Conservation (phyloP, 768 basidiomycete genomes). For the Leccinum subgranulosum region DNA sequence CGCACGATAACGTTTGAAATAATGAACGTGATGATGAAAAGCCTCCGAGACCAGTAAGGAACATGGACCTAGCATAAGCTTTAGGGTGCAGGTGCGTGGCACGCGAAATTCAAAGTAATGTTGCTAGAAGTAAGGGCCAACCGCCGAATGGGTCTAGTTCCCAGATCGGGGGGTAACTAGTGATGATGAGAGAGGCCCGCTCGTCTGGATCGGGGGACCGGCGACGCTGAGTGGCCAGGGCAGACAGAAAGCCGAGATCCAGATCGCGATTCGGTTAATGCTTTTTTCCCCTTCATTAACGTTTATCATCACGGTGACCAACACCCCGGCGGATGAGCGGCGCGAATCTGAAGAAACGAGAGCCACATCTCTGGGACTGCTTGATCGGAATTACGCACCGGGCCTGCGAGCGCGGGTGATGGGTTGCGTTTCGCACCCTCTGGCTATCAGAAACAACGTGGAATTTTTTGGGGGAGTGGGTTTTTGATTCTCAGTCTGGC, state of each 20-base stretch:
- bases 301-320: neutral
- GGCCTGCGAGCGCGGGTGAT: neutral
- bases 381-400: neutral
- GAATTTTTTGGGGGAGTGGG: neutral
- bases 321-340: neutral
- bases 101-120: neutral
- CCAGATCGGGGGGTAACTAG: neutral
- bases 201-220: neutral
- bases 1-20: neutral
- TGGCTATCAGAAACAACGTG: neutral
- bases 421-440: neutral
- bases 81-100: neutral
- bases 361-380: neutral
- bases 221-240: neutral
- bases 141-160: neutral
- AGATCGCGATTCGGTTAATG: constrained; percentile 1
- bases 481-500: neutral
- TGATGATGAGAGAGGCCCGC: neutral
- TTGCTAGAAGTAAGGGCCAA: neutral
- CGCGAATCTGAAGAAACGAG: neutral
- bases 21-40: neutral
- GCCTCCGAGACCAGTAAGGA: neutral
- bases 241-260: neutral
- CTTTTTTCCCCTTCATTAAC: neutral
- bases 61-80: neutral